phyloP scores from a whole-genome alignment of 805 yeast species.

The Torulaspora quercuum region DNA sequence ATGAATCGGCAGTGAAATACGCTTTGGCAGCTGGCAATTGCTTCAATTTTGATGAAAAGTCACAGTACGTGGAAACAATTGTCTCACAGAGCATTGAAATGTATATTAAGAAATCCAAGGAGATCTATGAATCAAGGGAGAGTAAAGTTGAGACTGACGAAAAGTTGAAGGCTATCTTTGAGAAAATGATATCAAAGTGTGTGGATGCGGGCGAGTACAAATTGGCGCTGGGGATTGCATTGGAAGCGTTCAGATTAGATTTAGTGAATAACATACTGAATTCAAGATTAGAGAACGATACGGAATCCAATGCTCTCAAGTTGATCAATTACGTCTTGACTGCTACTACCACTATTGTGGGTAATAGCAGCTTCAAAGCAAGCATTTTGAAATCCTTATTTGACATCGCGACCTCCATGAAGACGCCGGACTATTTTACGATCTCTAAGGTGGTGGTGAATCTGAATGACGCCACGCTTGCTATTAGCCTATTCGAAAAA shows the following conservation, averaged over 20 bases:
- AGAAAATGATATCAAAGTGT: constrained; percentile 82
- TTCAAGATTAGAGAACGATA: constrained; percentile 37
- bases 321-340: constrained; percentile 72
- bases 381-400: constrained; percentile 62
- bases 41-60: constrained; percentile 64
- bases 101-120: constrained; percentile 65
- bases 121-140: constrained; percentile 40
- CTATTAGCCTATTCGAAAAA: constrained; percentile 62
- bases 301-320: constrained; percentile 52
- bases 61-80: constrained; percentile 91
- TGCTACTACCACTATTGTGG: constrained; percentile 64
- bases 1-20: constrained; percentile 82
- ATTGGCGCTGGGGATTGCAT: constrained; percentile 84
- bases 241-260: constrained; percentile 86
- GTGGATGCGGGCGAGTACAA: constrained; percentile 64
- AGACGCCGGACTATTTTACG: constrained; percentile 74
- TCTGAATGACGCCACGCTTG: constrained; percentile 71
- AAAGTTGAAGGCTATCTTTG: constrained; percentile 68
- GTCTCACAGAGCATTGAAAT: constrained; percentile 88
- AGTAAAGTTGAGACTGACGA: constrained; percentile 46
- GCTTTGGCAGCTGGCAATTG: constrained; percentile 80
- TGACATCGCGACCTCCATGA: constrained; percentile 52
- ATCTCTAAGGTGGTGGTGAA: constrained; percentile 84
- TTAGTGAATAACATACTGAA: constrained; percentile 59
- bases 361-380: constrained; percentile 62